These are phyloP conservation scores for Mycena leptocephala DNA, from an alignment of 768 basidiomycete species.

Conservation along the genomic window DNA sequence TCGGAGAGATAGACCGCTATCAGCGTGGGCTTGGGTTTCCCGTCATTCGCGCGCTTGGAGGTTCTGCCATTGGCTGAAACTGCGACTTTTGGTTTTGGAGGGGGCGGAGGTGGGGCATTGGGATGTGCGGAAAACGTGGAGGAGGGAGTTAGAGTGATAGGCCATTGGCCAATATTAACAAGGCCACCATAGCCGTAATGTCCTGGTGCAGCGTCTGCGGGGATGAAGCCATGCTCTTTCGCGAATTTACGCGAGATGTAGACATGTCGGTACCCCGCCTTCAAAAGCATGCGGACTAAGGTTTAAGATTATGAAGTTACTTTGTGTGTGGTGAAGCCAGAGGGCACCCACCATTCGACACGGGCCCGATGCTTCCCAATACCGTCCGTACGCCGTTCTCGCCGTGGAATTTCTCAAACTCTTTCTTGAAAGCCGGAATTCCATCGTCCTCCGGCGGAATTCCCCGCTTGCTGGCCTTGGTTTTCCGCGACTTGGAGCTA, in stretches of 20 bases:
- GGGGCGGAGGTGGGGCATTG: conserved; percentile 43
- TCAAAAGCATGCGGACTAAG: conserved; percentile 93
- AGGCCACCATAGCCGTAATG: conserved; percentile 95
- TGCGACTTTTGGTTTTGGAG: conserved; percentile 23
- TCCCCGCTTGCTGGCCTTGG: conserved; percentile 54
- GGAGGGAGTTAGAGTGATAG: conserved; percentile 78
- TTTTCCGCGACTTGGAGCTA: conserved; percentile 59
- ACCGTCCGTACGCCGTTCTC: conserved; percentile 97
- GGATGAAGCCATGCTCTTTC: conserved; percentile 88
- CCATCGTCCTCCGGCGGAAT: conserved; percentile 59
- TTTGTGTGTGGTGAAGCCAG: neutral
- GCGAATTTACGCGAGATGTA: conserved; percentile 98
- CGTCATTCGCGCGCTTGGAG: conserved; percentile 27
- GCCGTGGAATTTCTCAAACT: conserved; percentile 89
- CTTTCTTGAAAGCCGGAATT: conserved; percentile 77
- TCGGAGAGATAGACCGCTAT: conserved; percentile 91
- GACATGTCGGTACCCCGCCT: conserved; percentile 92
- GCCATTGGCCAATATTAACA: conserved; percentile 89
- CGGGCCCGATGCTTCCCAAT: conserved; percentile 92
- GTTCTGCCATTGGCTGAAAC: conserved; percentile 25
- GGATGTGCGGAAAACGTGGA: conserved; percentile 51
- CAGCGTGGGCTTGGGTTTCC: conserved; percentile 57
- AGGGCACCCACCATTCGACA: conserved; percentile 77
- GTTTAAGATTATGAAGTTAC: neutral
- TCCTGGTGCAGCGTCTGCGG: conserved; percentile 89